A percentile compares a stretch with the other conserved stretches of the same genome.
phyloP scores from a whole-genome alignment of 306 rosid species.

The Acacia crassicarpa region DNA sequence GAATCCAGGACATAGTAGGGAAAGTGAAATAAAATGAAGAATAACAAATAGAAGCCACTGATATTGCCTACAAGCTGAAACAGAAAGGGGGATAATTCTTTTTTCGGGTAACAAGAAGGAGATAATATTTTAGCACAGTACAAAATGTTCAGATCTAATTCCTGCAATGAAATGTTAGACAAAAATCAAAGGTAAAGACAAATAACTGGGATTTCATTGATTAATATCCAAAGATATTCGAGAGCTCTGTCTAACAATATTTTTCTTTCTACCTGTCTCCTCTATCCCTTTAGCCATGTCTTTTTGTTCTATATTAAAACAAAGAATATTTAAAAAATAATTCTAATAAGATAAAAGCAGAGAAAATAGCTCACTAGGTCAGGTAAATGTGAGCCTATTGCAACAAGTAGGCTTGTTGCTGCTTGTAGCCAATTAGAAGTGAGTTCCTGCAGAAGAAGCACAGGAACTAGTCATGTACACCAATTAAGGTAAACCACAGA shows the following conservation, averaged over 20 bases:
- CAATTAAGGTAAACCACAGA: neutral
- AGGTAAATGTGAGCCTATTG: conserved; percentile 63
- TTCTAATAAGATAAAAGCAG: neutral
- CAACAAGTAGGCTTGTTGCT: conserved; percentile 63
- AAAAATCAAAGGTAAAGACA: conserved; percentile 22
- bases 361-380: conserved; percentile 56
- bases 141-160: conserved; percentile 23
- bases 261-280: conserved; percentile 16
- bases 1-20: conserved; percentile 20
- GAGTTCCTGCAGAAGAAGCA: conserved; percentile 47
- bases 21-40: neutral
- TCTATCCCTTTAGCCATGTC: conserved; percentile 6
- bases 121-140: conserved; percentile 5
- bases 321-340: neutral
- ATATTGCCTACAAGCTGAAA: conserved; percentile 17
- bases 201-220: conserved; percentile 14
- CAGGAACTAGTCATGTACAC: neutral
- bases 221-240: conserved; percentile 17
- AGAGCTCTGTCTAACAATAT: conserved; percentile 18
- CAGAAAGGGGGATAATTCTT: neutral
- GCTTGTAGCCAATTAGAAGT: conserved; percentile 70
- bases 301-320: conserved; percentile 23
- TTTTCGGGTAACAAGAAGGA: neutral
- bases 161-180: conserved; percentile 1
- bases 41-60: conserved; percentile 26